Evolutionary conservation across 345 rosid genomes (phyloP), one percentile per base, ranked within the genome.

Genomic region (Durio zibethinus): DNA sequence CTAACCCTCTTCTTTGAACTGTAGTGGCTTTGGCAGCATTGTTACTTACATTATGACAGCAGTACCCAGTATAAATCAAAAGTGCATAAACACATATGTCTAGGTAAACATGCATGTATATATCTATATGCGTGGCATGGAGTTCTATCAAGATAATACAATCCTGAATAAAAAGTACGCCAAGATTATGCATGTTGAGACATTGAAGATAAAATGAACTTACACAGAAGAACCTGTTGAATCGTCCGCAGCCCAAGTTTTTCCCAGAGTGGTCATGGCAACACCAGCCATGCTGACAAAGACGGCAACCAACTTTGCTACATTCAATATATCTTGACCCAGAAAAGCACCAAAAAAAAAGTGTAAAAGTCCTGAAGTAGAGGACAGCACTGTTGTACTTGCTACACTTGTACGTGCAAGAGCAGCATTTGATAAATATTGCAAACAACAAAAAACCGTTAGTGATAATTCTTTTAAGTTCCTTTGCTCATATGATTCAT

Each of bases 401-500:
- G 99, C 98, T 79, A 97, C 99, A 81, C 99, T 97, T 36, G 99
- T 97, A 11, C 87, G 97, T 3, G 97, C 94, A 42, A 97, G 99
- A 42, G 98, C 99, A 75, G 98, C 99, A 89, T 97, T 97, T 70
- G 99, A 94, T 31, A 94, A 84, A 84, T 97, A 97, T 98, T 97
- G 91, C 54, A 76, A 81, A 79, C 31, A 43, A 36, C 52, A 40
- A 69, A 73, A 74, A 48, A 47, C 9, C 16, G 50, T 23, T n/a
- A 65, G 10, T 57, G 59, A 66, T 68, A 65, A 77, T 31, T 66
- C 72, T 40, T 16, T 53, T 29, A 31, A 50, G 23, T 20, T 60
- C 27, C 62, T 42, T 76, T 29, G 20, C 25, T 21, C 56, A 42
- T 59, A 74, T 16, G 53, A 43, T 42, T 52, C 43, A 64, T 52